Conservation (phyloP, 768 basidiomycete species). For the Russula sp. region DNA sequence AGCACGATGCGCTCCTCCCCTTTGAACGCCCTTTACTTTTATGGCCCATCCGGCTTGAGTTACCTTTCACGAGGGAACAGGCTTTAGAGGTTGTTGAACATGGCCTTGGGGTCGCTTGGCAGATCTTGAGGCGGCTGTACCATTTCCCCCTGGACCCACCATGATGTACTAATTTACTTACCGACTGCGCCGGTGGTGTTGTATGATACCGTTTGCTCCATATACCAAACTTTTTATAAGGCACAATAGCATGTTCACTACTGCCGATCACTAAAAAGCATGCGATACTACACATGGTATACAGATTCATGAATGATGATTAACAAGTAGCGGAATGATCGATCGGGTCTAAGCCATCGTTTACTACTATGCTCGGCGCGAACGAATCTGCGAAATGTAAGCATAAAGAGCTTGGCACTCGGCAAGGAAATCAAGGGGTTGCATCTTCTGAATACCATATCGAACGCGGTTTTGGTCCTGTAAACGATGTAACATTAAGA, state of each 20-base stretch:
- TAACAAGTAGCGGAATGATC: not conserved
- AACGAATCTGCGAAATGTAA: conserved; percentile 45
- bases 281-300: conserved; percentile 1
- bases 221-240: conserved; percentile 8
- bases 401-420: conserved; percentile 61
- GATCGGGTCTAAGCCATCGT: not conserved
- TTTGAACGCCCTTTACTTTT: conserved; percentile 37
- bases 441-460: conserved; percentile 73
- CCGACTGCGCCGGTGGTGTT: not conserved
- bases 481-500: conserved; percentile 9
- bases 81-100: conserved; percentile 39
- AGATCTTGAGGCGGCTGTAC: conserved; percentile 48
- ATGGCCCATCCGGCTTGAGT: conserved; percentile 34
- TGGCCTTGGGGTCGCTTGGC: conserved; percentile 46
- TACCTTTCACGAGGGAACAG: conserved; percentile 39
- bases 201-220: conserved; percentile 14
- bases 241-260: not conserved
- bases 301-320: not conserved
- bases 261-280: not conserved
- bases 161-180: conserved; percentile 12
- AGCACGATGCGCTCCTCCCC: conserved; percentile 23
- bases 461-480: conserved; percentile 82
- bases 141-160: conserved; percentile 58
- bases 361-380: conserved; percentile 50
- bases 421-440: conserved; percentile 62